phyloP scores from a whole-genome alignment of 2,329 filamentous ascomycete genomes.

The Aschersonia sp. region DNA sequence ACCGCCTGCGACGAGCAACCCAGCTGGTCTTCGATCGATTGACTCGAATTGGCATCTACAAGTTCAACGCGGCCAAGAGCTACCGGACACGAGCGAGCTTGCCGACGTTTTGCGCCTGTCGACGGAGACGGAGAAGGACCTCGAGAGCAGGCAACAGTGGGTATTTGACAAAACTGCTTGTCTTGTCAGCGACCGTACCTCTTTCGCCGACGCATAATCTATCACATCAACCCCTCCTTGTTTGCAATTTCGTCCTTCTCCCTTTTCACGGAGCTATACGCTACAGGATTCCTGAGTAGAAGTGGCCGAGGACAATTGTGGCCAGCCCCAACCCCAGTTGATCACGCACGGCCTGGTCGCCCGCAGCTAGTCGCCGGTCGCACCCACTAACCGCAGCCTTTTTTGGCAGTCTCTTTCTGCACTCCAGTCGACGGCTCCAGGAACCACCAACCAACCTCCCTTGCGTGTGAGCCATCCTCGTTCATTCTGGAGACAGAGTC shows the following conservation, averaged over 20 bases:
- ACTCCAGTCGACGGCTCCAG: conserved; percentile 4
- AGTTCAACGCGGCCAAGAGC: too few relatives aligned
- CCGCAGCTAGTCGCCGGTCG: neutral
- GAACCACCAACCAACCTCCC: conserved; percentile 5
- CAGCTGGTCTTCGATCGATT: neutral
- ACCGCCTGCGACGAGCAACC: neutral
- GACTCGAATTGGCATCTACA: neutral
- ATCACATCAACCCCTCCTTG: neutral
- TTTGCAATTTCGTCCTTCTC: neutral
- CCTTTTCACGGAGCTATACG: neutral
- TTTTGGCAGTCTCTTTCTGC: conserved; percentile 1
- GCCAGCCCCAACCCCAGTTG: neutral
- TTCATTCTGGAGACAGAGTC: conserved; percentile 2
- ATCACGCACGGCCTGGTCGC: neutral
- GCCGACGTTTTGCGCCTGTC: too few relatives aligned
- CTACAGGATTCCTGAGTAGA: neutral
- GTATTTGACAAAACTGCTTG: neutral
- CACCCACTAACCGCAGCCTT: neutral
- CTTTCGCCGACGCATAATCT: too few relatives aligned
- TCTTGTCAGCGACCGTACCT: neutral
- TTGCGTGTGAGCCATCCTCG: conserved; percentile 4
- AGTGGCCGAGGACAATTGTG: neutral
- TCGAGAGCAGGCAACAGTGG: too few relatives aligned
- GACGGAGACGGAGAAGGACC: too few relatives aligned
- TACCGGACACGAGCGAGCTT: too few relatives aligned